Base-by-base conservation (phyloP, 2,329 filamentous ascomycete genomes). In the Ophiocordyceps camponoti-saundersi region DNA sequence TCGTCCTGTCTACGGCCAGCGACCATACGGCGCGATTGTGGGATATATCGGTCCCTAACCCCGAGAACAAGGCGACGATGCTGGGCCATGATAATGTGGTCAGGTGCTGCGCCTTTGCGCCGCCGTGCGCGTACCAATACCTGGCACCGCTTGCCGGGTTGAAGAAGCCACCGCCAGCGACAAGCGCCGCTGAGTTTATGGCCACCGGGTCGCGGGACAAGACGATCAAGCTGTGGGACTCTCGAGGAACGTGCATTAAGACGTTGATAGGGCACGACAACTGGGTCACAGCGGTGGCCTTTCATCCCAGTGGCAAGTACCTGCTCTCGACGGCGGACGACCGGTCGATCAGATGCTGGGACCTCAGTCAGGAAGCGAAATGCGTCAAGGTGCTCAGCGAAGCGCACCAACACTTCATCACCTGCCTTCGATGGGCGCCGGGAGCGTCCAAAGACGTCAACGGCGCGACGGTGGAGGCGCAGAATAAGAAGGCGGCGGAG, bases 341-440 rank as follows among this genome's bases (percentile, higher is more conserved):
- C 66, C 94, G 92, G 67, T 89, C 86, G 5, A 72, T 96, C 49
- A 75, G 89, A 47, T 95, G 89, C 68, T 96, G 90, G 90, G 90
- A 96, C 66, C 68, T 96, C 23, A 75, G 76, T 23, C 90, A 96
- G 60, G 88, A 94, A 61, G 86, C 85, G 41, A 89, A 88, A 57
- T 90, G 87, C 56, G 87, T 95, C 53, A 90, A 90, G 63, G 80
- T 79, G 1, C 67, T 96, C 16, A 71, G 73, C 36, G 85, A 87
- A 51, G 80, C 79, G 0, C 88, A 94, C 59, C 79, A 75, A 5
- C 87, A 88, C 59, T 95, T 96, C 57, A 77, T 95, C 45, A 88
- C 78, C 50, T 90, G 85, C 58, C 71, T 95, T 56, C 69, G 87
- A 51, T 96, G 90, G 89, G 90, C 88, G 2, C 89, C 89, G 0